Evolutionary conservation across 2,329 filamentous ascomycete genomes (phyloP), one percentile per base, ranked within the genome.

Genomic region (Penicillium sp.): DNA sequence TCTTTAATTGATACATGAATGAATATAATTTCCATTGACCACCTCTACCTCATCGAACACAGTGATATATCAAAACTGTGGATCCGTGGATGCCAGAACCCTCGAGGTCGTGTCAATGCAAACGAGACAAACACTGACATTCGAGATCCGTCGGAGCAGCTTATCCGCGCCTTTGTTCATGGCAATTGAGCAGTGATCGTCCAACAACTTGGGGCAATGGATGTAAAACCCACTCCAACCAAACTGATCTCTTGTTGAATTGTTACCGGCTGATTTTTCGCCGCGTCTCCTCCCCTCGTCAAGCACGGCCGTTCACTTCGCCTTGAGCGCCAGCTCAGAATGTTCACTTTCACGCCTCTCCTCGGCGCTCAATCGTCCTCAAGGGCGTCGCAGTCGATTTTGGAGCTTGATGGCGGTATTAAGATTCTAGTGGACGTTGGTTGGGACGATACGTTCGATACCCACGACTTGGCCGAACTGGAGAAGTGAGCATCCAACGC

Each of bases 301-400:
- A 55, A 51, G 52, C 46, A 38, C 49, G 45, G 29, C 46, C 48
- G 39, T 49, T 53, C 27, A 48, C 49, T 55, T 52, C 44, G 46
- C 54, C 47, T 44, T 46, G 34, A 54, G 50, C 52, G 48, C 59
- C 55, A 43, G 48, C 47, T 51, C 62, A 67, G 57, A 24, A 99
- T 99, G 94, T 97, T 99, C 81, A 96, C 89, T 62, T 97, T 97
- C 77, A 95, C 90, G 68, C 87, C 94, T 44, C 81, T 99, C 54
- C 87, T 96, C 65, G 94, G 94, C 71, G 93, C 94, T 57, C 91
- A 95, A 69, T 92, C 91, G 48, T 71, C 71, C 62, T 94, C 91
- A 44, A 82, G 87, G 55, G 92, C 93, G 42, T 95, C 92, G 60
- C 92, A 97, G 73, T 97, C 94, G n/a, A 85, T 99, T 34, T 81